Percentiles rank a stretch among this genome's conserved stretches.
These are phyloP conservation scores for Epichloe sibirici DNA, from an alignment of 2,329 filamentous ascomycete genomes.

Conservation along the genomic window DNA sequence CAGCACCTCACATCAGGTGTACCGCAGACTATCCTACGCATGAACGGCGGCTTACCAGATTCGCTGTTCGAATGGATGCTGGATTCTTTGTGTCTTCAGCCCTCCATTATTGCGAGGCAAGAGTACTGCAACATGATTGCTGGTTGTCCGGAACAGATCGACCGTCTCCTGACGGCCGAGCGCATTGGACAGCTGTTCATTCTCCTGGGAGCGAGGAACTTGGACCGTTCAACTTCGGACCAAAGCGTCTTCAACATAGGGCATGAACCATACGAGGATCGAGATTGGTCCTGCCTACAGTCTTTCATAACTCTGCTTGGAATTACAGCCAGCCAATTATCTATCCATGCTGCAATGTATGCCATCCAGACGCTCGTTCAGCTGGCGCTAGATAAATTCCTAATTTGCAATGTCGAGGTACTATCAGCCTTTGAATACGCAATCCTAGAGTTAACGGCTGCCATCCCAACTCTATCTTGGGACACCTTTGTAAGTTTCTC, in stretches of 20 bases:
- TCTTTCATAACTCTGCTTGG: conserved; percentile 32
- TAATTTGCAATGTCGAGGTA: conserved; percentile 31
- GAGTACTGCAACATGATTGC: conserved; percentile 48
- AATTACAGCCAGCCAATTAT: conserved; percentile 24
- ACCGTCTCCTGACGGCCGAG: conserved; percentile 31
- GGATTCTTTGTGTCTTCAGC: conserved; percentile 44
- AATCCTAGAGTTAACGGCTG: conserved; percentile 29
- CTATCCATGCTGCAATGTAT: conserved; percentile 22
- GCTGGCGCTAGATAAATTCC: conserved; percentile 40
- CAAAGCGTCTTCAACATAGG: conserved; percentile 12
- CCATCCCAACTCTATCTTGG: conserved; percentile 27
- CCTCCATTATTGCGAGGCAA: conserved; percentile 39
- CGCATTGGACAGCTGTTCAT: conserved; percentile 42
- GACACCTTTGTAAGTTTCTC: conserved; percentile 28
- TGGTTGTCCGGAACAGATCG: conserved; percentile 29
- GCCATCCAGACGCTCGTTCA: conserved; percentile 37
- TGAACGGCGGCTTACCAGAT: conserved; percentile 38
- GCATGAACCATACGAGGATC: conserved; percentile 20
- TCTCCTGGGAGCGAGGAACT: conserved; percentile 37
- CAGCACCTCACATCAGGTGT: conserved; percentile 52
- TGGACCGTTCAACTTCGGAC: conserved; percentile 26
- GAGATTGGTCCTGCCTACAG: conserved; percentile 33
- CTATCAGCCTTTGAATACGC: conserved; percentile 28
- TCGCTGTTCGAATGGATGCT: conserved; percentile 56
- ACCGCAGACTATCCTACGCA: conserved; percentile 35